Percentiles rank a stretch among this genome's conserved stretches.
Evolutionary conservation across 768 basidiomycete species (phyloP).

Genomic region (Kockovaella imperatae): DNA sequence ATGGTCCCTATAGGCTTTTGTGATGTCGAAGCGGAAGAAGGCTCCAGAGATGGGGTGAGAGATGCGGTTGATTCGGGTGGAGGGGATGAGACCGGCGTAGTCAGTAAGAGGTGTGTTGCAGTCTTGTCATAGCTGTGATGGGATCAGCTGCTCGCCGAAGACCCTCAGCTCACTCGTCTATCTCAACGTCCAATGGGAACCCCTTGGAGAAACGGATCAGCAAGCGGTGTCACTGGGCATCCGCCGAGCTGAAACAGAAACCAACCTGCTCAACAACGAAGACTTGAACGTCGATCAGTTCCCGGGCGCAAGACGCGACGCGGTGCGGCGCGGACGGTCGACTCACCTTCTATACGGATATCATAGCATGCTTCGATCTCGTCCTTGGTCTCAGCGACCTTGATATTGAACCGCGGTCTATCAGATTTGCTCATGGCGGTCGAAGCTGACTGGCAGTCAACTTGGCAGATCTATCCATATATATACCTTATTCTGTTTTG

Average conservation of each 20-base stretch:
- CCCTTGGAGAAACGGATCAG: constrained; percentile 24
- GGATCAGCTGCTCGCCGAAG: neutral
- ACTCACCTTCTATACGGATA: constrained; percentile 39
- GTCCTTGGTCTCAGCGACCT: constrained; percentile 23
- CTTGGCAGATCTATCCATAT: too few relatives aligned
- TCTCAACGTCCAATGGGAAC: constrained; percentile 35
- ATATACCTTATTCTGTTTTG: too few relatives aligned
- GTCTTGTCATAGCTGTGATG: constrained; percentile 18
- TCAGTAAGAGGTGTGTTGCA: constrained; percentile 30
- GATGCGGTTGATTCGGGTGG: constrained; percentile 14
- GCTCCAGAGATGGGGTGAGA: constrained; percentile 1
- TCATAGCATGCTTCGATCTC: constrained; percentile 38
- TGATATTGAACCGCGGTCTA: constrained; percentile 17
- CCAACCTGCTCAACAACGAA: constrained; percentile 36
- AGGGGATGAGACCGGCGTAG: constrained; percentile 14
- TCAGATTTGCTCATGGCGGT: too few relatives aligned
- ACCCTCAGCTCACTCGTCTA: constrained; percentile 29
- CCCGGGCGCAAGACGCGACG: too few relatives aligned
- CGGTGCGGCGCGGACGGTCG: too few relatives aligned
- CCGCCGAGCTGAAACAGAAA: neutral
- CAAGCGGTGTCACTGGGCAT: neutral
- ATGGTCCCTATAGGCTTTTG: constrained; percentile 32
- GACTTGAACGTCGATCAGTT: constrained; percentile 13
- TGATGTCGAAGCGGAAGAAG: constrained; percentile 6
- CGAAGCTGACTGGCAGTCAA: constrained; percentile 2